These are phyloP conservation scores for Polyplosphaeria fusca DNA, from an alignment of 495 filamentous ascomycete genomes.

Conservation along the genomic window DNA sequence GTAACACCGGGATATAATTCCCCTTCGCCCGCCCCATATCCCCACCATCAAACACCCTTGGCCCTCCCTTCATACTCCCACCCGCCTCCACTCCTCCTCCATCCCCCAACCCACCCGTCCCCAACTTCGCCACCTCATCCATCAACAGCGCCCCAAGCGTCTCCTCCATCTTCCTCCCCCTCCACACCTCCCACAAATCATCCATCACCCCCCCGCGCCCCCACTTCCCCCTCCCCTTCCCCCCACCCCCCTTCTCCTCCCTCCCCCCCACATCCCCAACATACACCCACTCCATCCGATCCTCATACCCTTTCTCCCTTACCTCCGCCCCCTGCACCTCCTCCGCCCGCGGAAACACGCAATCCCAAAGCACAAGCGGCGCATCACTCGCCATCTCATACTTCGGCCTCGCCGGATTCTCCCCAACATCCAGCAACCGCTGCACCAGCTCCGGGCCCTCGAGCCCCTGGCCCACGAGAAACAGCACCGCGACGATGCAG, in stretches of 20 bases:
- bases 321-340: slow-evolving; percentile 38
- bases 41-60: slow-evolving; percentile 23
- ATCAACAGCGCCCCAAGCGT: slow-evolving; percentile 20
- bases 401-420: slow-evolving; percentile 67
- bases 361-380: slow-evolving; percentile 93
- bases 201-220: slow-evolving; percentile 67
- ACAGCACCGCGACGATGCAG: slow-evolving; percentile 82
- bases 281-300: slow-evolving; percentile 78
- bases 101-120: background rate
- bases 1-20: slow-evolving; percentile 65
- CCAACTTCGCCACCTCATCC: slow-evolving; percentile 10
- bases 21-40: slow-evolving; percentile 22
- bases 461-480: slow-evolving; percentile 85
- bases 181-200: slow-evolving; percentile 76
- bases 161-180: slow-evolving; percentile 65
- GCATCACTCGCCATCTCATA: slow-evolving; percentile 89
- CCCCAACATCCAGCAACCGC: slow-evolving; percentile 66
- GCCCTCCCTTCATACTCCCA: background rate
- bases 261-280: slow-evolving; percentile 55
- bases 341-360: slow-evolving; percentile 64
- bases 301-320: slow-evolving; percentile 47
- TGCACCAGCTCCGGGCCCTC: slow-evolving; percentile 69
- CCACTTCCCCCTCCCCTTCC: slow-evolving; percentile 52
- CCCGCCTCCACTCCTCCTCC: background rate
- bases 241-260: slow-evolving; percentile 12